Evolutionary conservation across 176 grass and related monocot species (phyloP).

Genomic region (Phragmites australis): DNA sequence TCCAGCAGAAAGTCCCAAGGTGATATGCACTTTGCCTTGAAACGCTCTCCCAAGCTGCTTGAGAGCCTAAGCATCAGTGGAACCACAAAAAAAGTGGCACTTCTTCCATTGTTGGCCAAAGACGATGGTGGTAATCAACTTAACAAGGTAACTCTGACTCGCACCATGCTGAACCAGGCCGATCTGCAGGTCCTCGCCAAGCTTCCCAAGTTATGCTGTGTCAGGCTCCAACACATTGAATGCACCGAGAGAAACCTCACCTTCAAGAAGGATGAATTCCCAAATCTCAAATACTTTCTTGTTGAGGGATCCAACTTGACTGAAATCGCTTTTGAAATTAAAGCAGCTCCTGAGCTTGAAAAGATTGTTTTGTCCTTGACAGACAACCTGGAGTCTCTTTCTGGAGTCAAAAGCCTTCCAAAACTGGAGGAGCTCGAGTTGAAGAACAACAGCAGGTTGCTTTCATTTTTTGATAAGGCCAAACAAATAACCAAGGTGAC

Average conservation of each 20-base stretch:
- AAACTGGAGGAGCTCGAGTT: background rate
- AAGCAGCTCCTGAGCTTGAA: background rate
- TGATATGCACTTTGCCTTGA: background rate
- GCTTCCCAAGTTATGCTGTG: background rate
- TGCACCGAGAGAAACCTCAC: background rate
- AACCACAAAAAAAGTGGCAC: background rate
- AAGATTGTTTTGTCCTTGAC: background rate
- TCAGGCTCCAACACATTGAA: background rate
- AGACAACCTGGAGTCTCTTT: background rate
- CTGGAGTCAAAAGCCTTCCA: background rate
- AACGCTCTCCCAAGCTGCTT: background rate
- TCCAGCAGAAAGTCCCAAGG: background rate
- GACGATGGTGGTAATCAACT: background rate
- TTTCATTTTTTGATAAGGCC: background rate
- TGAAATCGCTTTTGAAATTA: background rate
- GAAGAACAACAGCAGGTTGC: background rate
- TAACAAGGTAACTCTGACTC: conserved; percentile 32
- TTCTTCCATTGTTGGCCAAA: background rate
- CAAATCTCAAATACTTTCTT: background rate
- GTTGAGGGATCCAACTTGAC: background rate
- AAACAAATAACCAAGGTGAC: background rate
- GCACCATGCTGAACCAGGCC: background rate
- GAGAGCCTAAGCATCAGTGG: conserved; percentile 26
- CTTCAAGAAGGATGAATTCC: background rate
- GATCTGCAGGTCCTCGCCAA: background rate